Evolutionary conservation across 768 basidiomycete species (phyloP).

Genomic region (Boletus tomentosulus): DNA sequence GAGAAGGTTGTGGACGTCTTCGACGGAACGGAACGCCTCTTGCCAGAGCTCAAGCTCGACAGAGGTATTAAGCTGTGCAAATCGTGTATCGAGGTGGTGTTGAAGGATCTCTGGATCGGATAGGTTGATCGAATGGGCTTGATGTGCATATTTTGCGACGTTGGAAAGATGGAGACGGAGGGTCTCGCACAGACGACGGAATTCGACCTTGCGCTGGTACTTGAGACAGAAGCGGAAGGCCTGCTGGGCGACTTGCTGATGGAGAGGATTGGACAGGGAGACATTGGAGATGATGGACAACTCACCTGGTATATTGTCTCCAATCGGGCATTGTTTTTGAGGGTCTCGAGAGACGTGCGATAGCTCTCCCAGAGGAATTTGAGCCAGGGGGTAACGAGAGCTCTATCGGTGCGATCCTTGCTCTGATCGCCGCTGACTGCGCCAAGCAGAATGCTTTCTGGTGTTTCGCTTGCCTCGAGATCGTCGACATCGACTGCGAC

Average conservation of each 20-base stretch:
- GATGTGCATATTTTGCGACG: slow-evolving; percentile 92
- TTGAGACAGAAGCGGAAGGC: slow-evolving; percentile 96
- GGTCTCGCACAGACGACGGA: slow-evolving; percentile 94
- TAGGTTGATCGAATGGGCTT: slow-evolving; percentile 92
- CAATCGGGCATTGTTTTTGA: slow-evolving; percentile 87
- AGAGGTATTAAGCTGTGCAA: slow-evolving; percentile 92
- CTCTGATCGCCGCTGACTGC: slow-evolving; percentile 88
- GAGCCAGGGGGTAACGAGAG: slow-evolving; percentile 95
- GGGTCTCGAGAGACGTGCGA: slow-evolving; percentile 88
- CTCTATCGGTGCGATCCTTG: slow-evolving; percentile 91
- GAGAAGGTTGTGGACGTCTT: slow-evolving; percentile 95
- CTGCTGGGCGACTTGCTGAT: slow-evolving; percentile 89
- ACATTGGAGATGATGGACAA: background rate
- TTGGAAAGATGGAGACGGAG: slow-evolving; percentile 92
- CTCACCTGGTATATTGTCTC: slow-evolving; percentile 92
- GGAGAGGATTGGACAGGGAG: background rate
- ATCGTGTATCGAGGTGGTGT: slow-evolving; percentile 94
- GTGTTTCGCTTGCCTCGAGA: slow-evolving; percentile 92
- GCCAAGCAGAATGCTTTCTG: slow-evolving; percentile 84
- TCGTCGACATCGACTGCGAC: slow-evolving; percentile 87
- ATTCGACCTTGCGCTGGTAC: slow-evolving; percentile 93
- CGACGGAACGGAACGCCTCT: slow-evolving; percentile 96
- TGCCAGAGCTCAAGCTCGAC: slow-evolving; percentile 99
- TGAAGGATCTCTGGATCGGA: slow-evolving; percentile 93
- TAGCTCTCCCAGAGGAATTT: slow-evolving; percentile 99